Evolutionary conservation across 176 grass and related monocot genomes (phyloP), one percentile per base, ranked within the genome.

Genomic region (Oryza officinalis): DNA sequence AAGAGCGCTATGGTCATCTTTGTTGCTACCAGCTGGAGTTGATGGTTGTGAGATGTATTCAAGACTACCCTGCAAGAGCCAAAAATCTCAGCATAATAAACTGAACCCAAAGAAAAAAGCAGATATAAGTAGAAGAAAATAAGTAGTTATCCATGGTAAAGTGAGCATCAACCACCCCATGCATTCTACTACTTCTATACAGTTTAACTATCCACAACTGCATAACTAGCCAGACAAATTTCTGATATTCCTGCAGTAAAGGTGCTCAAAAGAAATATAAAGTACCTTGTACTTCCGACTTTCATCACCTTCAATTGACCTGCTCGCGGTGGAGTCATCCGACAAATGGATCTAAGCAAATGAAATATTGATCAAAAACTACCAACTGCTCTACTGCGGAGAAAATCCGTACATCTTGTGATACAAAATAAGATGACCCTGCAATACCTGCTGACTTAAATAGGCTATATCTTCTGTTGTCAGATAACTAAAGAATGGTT

Each of bases 11-110:
- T 84, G 76, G 78, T 88, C 86, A 84, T 86, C 88, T 86, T 80
- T 88, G 64, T 76, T 86, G 65, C 76, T 69, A 69, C 57, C 71
- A 63, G 84, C 69, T 15, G 88, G 92, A 91, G 88, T 86, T 69
- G 88, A 94, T 69, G 86, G 92, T 59, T 86, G 52, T 72, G 88
- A 91, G 72, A 91, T 79, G 78, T 91, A 94, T 81, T 94, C 88
- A 69, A 94, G 88, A 82, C 89, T 82, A 68, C 86, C 86, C 92
- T 94, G 79, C 10, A 85, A 68, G 65, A 71, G 70, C 43, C 18
- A 60, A 72, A 76, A 75, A 47, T 65, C 0, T 78, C 43, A 80
- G 18, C 26, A 80, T 27, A 60, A 65, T 72, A 80, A 37, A 76
- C 4, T 45, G 52, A 44, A 83, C 25, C 43, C 60, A 65, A 38